Base-by-base conservation (phyloP, 2,329 filamentous ascomycete genomes). In the Sporothrix brasiliensis region DNA sequence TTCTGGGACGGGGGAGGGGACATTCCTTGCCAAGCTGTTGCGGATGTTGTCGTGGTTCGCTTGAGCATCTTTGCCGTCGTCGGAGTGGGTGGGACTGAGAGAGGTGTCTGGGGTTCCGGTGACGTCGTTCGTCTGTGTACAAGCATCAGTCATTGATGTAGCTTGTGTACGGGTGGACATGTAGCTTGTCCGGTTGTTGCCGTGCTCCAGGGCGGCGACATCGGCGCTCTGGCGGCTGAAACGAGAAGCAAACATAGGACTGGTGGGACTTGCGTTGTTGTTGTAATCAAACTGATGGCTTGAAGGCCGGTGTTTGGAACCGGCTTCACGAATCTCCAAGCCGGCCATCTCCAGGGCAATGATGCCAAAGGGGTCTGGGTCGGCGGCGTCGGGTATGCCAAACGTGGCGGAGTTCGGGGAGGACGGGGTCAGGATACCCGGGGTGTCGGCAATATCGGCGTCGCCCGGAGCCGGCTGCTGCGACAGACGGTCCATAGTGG, bases 341-440 rank as follows among this genome's bases (percentile, higher is more conserved):
- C 94, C 94, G 72, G 93, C 92, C 82, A 93, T 90, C 77, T 97
- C 93, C n/a, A 98, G 82, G 9, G 94, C 94, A 73, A 94, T 86
- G 34, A 97, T 91, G 30, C 94, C 94, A 77, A 92, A 98, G 0
- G 94, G 94, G 78, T 98, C 94, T 0, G 94, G 93, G 75, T 98
- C 94, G 69, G 93, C 88, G 3, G 83, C 81, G 73, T 90, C 89
- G 0, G 93, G 93, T 19, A 97, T 83, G 2, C 94, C 94, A 80
- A 97, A 1, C 82, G 81, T 41, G 84, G 75, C 9, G 1, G 71
- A 68, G 71, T 80, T 73, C 75, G 81, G 63, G 78, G 84, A 69
- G 77, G 79, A 24, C 69, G 74, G 68, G 75, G 76, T 30, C 78
- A 74, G 71, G 77, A 74, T 70, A 66, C 73, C 79, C 0, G 85